These are phyloP conservation scores for Talaromyces sp. DNA, from an alignment of 2,329 filamentous ascomycete species.

Conservation along the genomic window DNA sequence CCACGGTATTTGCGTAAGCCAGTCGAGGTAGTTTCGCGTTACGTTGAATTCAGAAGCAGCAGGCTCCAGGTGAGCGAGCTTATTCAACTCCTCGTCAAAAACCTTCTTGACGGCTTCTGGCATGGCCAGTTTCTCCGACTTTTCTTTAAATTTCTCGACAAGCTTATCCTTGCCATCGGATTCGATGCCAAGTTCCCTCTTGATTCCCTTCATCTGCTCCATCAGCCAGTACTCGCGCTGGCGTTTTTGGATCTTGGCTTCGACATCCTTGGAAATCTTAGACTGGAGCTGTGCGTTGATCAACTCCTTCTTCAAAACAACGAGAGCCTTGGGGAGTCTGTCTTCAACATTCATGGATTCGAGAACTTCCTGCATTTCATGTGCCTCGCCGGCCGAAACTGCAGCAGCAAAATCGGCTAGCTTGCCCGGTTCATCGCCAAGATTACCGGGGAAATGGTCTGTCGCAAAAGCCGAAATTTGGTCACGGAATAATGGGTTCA, in stretches of 20 bases:
- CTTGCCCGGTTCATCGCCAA: slow-evolving; percentile 90
- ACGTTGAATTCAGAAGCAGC: slow-evolving; percentile 98
- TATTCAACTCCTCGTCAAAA: slow-evolving; percentile 97
- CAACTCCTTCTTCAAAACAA: slow-evolving; percentile 93
- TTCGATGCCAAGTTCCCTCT: slow-evolving; percentile 89
- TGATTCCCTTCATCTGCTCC: slow-evolving; percentile 99
- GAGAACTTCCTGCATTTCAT: slow-evolving; percentile 87
- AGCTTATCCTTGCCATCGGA: slow-evolving; percentile 98
- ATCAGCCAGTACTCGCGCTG: slow-evolving; percentile 98
- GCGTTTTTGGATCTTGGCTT: slow-evolving; percentile 93
- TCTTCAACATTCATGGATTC: slow-evolving; percentile 87
- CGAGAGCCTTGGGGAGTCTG: slow-evolving; percentile 81
- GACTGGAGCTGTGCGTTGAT: slow-evolving; percentile 97
- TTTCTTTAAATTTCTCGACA: slow-evolving; percentile 95
- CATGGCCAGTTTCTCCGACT: slow-evolving; percentile 90
- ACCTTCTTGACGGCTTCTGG: slow-evolving; percentile 94
- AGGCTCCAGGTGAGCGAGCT: slow-evolving; percentile 88
- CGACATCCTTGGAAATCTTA: slow-evolving; percentile 97
- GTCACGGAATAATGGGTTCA: slow-evolving; percentile 93
- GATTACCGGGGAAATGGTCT: slow-evolving; percentile 89
- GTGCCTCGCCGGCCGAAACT: slow-evolving; percentile 87
- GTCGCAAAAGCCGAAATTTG: slow-evolving; percentile 97
- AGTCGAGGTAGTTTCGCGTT: slow-evolving; percentile 95
- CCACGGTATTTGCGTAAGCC: slow-evolving; percentile 98
- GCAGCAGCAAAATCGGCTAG: slow-evolving; percentile 95